These are phyloP conservation scores for Capsicum chinense DNA, from an alignment of 257 asterid species.

Conservation along the genomic window DNA sequence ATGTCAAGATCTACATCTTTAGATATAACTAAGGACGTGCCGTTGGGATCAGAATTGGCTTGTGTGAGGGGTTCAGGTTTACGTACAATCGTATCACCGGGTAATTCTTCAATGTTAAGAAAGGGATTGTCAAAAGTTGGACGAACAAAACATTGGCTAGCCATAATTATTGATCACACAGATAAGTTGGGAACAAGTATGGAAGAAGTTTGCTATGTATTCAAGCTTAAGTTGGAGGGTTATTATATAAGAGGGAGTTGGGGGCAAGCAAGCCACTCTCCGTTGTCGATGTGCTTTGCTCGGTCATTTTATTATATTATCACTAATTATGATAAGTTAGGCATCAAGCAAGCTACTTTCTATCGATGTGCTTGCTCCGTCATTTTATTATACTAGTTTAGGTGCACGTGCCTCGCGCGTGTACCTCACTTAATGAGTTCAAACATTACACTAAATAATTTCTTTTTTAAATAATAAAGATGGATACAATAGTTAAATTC, in stretches of 20 bases:
- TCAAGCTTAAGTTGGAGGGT: background rate
- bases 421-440: no score
- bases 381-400: no score
- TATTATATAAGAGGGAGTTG: background rate
- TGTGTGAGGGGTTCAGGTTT: conserved; percentile 35
- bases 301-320: no score
- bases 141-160: conserved; percentile 30
- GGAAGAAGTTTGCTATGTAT: background rate
- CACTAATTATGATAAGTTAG: no score
- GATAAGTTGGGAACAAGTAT: background rate
- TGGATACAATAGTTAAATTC: no score
- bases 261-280: no score
- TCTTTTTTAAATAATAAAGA: no score
- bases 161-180: conserved; percentile 24
- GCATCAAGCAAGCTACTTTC: no score
- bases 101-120: conserved; percentile 38
- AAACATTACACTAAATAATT: no score
- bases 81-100: conserved; percentile 45
- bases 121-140: conserved; percentile 51
- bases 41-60: conserved; percentile 35
- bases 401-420: no score
- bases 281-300: no score
- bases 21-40: conserved; percentile 43
- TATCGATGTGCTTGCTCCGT: no score
- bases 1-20: conserved; percentile 49